Percentiles rank a stretch among this genome's conserved stretches.
Conservation (phyloP, 2,329 filamentous ascomycete genomes). For the Polytolypa hystricis region DNA sequence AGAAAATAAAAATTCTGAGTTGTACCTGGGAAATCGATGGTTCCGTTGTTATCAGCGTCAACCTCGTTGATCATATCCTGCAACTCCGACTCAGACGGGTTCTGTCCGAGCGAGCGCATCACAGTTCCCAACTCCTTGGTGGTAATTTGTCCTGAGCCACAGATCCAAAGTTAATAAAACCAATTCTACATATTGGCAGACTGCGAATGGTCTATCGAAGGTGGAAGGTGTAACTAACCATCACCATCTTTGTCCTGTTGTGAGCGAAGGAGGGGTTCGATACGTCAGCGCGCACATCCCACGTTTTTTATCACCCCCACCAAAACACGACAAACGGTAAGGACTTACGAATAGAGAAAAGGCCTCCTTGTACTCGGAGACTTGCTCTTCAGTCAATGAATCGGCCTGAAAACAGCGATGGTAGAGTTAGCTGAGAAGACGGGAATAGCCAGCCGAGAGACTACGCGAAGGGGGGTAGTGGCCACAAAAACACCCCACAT, state of each 20-base stretch:
- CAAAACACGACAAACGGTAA: too few relatives aligned
- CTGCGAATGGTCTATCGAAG: constrained; percentile 9
- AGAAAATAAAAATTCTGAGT: constrained; percentile 3
- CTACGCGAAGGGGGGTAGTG: too few relatives aligned
- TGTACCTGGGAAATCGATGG: constrained; percentile 81
- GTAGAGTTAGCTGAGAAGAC: too few relatives aligned
- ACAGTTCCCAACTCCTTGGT: constrained; percentile 84
- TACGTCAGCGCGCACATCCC: too few relatives aligned
- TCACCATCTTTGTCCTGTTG: constrained; percentile 77
- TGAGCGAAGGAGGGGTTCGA: too few relatives aligned
- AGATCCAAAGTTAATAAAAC: constrained; percentile 2
- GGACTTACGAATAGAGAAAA: constrained; percentile 98
- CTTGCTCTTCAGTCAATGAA: constrained; percentile 98
- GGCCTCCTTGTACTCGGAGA: constrained; percentile 99
- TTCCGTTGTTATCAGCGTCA: constrained; percentile 85
- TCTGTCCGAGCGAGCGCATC: constrained; percentile 82
- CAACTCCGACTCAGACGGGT: constrained; percentile 78
- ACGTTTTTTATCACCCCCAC: too few relatives aligned
- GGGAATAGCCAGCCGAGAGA: too few relatives aligned
- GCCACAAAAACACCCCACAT: too few relatives aligned
- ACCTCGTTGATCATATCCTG: constrained; percentile 95
- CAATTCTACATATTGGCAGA: background rate
- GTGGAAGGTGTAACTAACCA: too few relatives aligned
- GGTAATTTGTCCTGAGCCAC: constrained; percentile 65
- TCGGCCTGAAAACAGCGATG: constrained; percentile 59